A percentile compares a stretch with the other conserved stretches of the same genome.
These are phyloP conservation scores for Salix viminalis DNA, from an alignment of 345 rosid genomes.

Conservation along the genomic window DNA sequence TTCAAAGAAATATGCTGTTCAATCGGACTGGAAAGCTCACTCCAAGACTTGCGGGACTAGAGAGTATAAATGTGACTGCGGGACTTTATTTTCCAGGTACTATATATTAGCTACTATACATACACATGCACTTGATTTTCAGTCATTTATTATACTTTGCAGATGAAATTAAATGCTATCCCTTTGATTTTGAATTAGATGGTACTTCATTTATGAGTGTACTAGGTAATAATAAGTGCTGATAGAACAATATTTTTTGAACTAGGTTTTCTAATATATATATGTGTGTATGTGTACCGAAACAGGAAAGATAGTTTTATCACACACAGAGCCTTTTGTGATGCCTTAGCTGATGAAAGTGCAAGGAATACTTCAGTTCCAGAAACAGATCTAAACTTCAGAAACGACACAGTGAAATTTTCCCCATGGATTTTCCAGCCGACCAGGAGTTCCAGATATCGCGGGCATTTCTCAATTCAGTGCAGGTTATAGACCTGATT, in stretches of 20 bases:
- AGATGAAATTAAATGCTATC: conserved; percentile 40
- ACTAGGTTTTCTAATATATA: neutral
- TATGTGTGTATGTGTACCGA: too few relatives aligned
- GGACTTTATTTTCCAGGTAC: conserved; percentile 90
- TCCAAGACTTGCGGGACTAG: conserved; percentile 93
- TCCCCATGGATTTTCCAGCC: conserved; percentile 45
- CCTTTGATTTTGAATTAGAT: conserved; percentile 22
- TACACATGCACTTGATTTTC: neutral
- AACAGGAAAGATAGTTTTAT: conserved; percentile 92
- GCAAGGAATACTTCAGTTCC: conserved; percentile 52
- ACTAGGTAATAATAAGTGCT: neutral
- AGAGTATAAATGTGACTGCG: conserved; percentile 95
- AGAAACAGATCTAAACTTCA: conserved; percentile 55
- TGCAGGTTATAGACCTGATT: conserved; percentile 44
- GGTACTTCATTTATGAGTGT: conserved; percentile 13
- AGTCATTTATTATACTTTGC: neutral
- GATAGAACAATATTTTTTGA: neutral
- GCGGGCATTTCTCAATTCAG: conserved; percentile 43
- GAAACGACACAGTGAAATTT: conserved; percentile 41
- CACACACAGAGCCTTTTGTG: conserved; percentile 95
- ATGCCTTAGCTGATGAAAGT: conserved; percentile 82
- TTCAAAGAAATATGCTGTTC: conserved; percentile 94
- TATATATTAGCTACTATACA: neutral
- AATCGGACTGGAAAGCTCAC: conserved; percentile 97
- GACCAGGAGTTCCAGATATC: conserved; percentile 42